Base-by-base conservation (phyloP, 306 rosid genomes). In the Vigna unguiculata region DNA sequence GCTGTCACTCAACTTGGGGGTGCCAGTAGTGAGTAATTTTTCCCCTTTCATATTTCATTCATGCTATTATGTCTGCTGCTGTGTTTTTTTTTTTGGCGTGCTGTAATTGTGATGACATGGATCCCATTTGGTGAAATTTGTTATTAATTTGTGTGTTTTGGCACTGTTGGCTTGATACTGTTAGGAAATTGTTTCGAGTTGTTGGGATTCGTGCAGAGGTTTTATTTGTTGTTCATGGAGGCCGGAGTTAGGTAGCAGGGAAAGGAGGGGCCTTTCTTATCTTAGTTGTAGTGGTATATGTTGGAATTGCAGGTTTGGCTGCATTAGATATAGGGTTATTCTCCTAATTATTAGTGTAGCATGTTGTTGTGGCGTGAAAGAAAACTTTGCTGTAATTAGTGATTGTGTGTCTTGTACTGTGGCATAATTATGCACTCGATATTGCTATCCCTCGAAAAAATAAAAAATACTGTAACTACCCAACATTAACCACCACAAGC, bases 1-100 rank as follows among this genome's bases (percentile, higher is more conserved):
- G 97, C 97, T 30, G 99, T 95, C 64, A 95, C 96, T 78, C 97
- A 95, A 83, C 99, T 95, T 22, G 99, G 99, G 16, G 98, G 98
- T 79, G 78, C 98, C 45, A 71, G 83, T 70, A 93, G 98, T 93
- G 8, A 78, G 88, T 28, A 1, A 5, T 52, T 41, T 47, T 30
- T 81, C 4, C 55, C 54, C n/a, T 43, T 1, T 49, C 30, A 0
- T 4, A 11, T 24, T 12, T 24, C 9, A 12, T 24, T 24, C 38
- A 13, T 12, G 2, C n/a, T 49, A 1, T n/a, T n/a, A 16, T n/a
- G 9, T 6, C 3, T 49, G 21, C 11, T 1, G 22, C 17, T 75
- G 15, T 41, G 32, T 8, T 55, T 17, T 71, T 55, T 17, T 71
- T 51, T 51, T 70, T 69, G 41, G 19, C 6, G 21, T 20, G 28